These are phyloP conservation scores for Raffaelea arxii DNA, from an alignment of 2,329 filamentous ascomycete species.

Conservation along the genomic window DNA sequence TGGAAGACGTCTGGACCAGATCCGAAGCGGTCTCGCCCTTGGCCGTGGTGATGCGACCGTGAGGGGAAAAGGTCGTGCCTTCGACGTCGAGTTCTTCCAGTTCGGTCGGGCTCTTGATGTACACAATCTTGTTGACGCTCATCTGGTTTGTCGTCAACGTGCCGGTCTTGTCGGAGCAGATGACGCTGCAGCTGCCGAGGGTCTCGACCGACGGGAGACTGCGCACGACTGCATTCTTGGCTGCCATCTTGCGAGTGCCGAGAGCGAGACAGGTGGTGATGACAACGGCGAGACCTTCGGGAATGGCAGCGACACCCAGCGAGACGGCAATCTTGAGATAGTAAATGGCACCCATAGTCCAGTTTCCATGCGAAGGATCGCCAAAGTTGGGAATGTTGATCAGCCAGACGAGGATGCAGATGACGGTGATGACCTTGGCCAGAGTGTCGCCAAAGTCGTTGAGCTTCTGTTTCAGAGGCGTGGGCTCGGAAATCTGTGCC, in stretches of 20 bases:
- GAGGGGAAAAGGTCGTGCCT: slow-evolving; percentile 84
- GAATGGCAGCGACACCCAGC: slow-evolving; percentile 93
- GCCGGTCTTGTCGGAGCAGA: slow-evolving; percentile 98
- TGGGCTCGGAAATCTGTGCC: slow-evolving; percentile 94
- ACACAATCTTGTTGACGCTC: slow-evolving; percentile 91
- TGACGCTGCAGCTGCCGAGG: slow-evolving; percentile 96
- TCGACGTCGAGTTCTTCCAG: slow-evolving; percentile 83
- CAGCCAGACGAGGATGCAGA: slow-evolving; percentile 92
- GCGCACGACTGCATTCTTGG: slow-evolving; percentile 94
- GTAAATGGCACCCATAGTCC: slow-evolving; percentile 96
- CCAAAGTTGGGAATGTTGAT: slow-evolving; percentile 98
- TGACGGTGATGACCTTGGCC: slow-evolving; percentile 96
- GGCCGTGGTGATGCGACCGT: slow-evolving; percentile 56
- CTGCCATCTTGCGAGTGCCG: slow-evolving; percentile 96
- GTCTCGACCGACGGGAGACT: slow-evolving; percentile 96
- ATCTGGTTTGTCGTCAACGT: slow-evolving; percentile 98
- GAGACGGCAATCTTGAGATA: slow-evolving; percentile 99
- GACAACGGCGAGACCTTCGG: slow-evolving; percentile 92
- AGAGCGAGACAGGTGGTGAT: slow-evolving; percentile 97
- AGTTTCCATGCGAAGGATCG: slow-evolving; percentile 85
- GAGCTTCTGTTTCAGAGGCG: slow-evolving; percentile 94
- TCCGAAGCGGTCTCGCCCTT: slow-evolving; percentile 61
- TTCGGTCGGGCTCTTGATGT: slow-evolving; percentile 63
- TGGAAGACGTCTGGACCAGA: slow-evolving; percentile 61
- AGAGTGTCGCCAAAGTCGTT: slow-evolving; percentile 95